Conservation (phyloP, 2,329 filamentous ascomycete genomes). For the Talaromyces atroroseus region DNA sequence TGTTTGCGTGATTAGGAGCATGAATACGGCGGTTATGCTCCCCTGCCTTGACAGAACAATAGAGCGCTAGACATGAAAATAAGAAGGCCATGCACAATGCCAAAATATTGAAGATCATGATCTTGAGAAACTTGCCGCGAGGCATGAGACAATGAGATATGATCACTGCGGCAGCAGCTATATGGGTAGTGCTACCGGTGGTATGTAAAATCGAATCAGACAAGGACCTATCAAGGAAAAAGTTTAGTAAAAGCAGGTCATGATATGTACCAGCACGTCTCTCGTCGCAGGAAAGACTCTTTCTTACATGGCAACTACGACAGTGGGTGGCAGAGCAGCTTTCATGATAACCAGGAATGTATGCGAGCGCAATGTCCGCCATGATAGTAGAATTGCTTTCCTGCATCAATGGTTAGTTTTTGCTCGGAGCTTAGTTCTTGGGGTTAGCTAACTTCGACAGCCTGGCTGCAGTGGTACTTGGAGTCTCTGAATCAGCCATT, state of each 20-base stretch:
- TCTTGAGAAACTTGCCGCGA: conserved; percentile 34
- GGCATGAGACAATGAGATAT: conserved; percentile 61
- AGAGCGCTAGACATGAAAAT: neutral
- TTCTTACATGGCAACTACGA: conserved; percentile 55
- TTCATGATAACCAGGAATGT: conserved; percentile 37
- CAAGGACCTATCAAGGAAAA: neutral
- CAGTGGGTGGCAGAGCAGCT: conserved; percentile 52
- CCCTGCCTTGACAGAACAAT: neutral
- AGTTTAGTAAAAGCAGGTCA: conserved; percentile 33
- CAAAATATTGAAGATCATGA: neutral
- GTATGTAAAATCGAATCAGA: conserved; percentile 46
- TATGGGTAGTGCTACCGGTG: conserved; percentile 45
- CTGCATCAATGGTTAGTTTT: conserved; percentile 8
- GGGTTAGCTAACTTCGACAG: neutral
- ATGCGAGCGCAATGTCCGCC: conserved; percentile 21
- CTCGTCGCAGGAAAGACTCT: neutral
- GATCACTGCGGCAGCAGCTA: conserved; percentile 61
- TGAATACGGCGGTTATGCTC: neutral
- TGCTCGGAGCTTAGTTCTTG: neutral
- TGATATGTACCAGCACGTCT: conserved; percentile 18
- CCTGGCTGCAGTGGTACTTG: neutral
- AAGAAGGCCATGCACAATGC: neutral
- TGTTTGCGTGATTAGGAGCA: neutral
- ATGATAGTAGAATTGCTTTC: conserved; percentile 15
- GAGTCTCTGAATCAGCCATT: neutral